A percentile compares a stretch with the other conserved stretches of the same genome.
phyloP scores from a whole-genome alignment of 164 flowering plant genomes.

The Echeveria elegans region DNA sequence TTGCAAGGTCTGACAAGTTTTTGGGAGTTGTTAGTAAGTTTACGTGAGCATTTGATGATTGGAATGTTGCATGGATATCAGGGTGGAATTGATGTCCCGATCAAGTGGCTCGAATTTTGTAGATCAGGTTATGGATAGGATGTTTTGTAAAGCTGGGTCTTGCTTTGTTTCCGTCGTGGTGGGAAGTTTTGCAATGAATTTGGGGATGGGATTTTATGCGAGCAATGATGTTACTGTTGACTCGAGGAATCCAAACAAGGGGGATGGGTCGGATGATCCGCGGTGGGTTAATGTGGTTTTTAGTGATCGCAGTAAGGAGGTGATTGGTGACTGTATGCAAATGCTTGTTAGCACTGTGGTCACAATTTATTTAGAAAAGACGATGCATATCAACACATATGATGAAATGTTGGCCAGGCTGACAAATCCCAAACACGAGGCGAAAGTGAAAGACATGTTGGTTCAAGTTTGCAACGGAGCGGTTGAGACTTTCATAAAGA shows the following conservation, averaged over 20 bases:
- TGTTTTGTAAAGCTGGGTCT: slow-evolving; percentile 36
- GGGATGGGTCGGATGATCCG: slow-evolving; percentile 6
- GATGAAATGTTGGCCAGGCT: slow-evolving; percentile 67
- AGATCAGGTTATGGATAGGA: slow-evolving; percentile 37
- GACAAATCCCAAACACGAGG: slow-evolving; percentile 75
- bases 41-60: slow-evolving; percentile 35
- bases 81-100: neutral
- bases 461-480: slow-evolving; percentile 61
- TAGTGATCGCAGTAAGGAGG: slow-evolving; percentile 29
- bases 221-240: neutral
- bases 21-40: slow-evolving; percentile 23
- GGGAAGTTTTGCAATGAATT: slow-evolving; percentile 54
- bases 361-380: slow-evolving; percentile 77
- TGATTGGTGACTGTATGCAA: slow-evolving; percentile 58
- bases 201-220: slow-evolving; percentile 35
- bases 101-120: slow-evolving; percentile 15
- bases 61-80: slow-evolving; percentile 40
- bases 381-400: slow-evolving; percentile 63
- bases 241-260: neutral
- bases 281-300: slow-evolving; percentile 44
- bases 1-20: slow-evolving; percentile 35
- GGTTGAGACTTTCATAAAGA: slow-evolving; percentile 54
- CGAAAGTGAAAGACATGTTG: slow-evolving; percentile 44
- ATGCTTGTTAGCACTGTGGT: slow-evolving; percentile 73
- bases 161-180: slow-evolving; percentile 57